Evolutionary conservation across 306 rosid species (phyloP).

Genomic region (Vicia villosa): DNA sequence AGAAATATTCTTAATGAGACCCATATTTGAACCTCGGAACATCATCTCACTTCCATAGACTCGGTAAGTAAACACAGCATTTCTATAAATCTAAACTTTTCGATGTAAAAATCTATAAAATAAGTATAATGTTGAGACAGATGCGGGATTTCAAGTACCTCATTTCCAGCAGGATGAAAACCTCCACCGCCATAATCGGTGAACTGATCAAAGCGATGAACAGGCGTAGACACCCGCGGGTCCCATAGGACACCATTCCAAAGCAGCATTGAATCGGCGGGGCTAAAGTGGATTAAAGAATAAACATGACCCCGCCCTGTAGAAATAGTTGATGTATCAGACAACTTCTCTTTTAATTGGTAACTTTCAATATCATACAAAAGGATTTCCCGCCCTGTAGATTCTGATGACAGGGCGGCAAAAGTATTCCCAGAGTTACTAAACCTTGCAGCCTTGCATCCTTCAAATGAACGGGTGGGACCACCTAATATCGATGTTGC

Average conservation of each 20-base stretch:
- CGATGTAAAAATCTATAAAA: constrained; percentile 4
- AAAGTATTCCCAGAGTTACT: constrained; percentile 76
- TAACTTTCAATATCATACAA: constrained; percentile 72
- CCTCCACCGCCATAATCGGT: constrained; percentile 99
- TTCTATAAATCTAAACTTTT: background rate
- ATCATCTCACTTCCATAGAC: constrained; percentile 4
- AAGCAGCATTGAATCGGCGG: constrained; percentile 84
- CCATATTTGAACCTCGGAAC: background rate
- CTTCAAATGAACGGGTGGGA: constrained; percentile 85
- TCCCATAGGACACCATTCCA: constrained; percentile 99
- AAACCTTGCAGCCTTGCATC: constrained; percentile 94
- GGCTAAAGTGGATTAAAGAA: constrained; percentile 82
- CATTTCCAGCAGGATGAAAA: constrained; percentile 98
- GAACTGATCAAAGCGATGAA: constrained; percentile 96
- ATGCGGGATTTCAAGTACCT: constrained; percentile 56
- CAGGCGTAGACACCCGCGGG: constrained; percentile 67
- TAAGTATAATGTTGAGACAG: background rate
- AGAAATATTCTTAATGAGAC: background rate
- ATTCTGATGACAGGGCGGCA: constrained; percentile 79
- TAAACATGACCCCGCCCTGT: constrained; percentile 81
- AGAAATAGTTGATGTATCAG: constrained; percentile 61
- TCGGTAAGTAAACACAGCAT: background rate
- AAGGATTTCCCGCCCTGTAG: constrained; percentile 74
- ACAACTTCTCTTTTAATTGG: constrained; percentile 63
- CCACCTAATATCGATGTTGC: constrained; percentile 72